phyloP scores from a whole-genome alignment of 106 monocot species.

The Dendrobium nobile region DNA sequence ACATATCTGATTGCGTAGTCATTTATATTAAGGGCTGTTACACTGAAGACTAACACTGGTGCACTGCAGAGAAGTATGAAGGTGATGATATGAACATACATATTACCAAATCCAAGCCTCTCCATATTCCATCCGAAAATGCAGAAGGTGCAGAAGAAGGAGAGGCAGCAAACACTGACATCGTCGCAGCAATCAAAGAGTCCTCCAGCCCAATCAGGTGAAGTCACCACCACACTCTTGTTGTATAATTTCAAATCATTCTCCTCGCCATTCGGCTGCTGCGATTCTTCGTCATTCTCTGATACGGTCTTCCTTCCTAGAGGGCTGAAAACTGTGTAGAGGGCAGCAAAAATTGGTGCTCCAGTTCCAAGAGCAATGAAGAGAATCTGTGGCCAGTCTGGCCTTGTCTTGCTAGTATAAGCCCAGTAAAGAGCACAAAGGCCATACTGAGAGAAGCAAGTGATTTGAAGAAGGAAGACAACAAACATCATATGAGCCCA shows the following conservation, averaged over 20 bases:
- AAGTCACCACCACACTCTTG: constrained; percentile 6
- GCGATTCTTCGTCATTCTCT: constrained; percentile 15
- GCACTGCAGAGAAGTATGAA: constrained; percentile 45
- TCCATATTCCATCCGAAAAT: constrained; percentile 83
- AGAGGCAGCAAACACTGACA: constrained; percentile 24
- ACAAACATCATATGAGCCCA: constrained; percentile 28
- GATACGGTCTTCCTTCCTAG: constrained; percentile 40
- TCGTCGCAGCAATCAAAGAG: constrained; percentile 46
- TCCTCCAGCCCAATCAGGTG: constrained; percentile 52
- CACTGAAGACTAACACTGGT: constrained; percentile 39
- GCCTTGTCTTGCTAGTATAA: constrained; percentile 10
- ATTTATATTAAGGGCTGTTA: constrained; percentile 37
- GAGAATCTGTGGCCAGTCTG: constrained; percentile 17
- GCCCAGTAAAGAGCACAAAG: constrained; percentile 36
- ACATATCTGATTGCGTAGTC: constrained; percentile 10
- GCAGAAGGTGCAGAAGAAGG: constrained; percentile 55
- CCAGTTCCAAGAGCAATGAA: constrained; percentile 23
- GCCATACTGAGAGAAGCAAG: constrained; percentile 32
- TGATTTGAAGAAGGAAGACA: constrained; percentile 30
- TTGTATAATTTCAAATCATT: background rate
- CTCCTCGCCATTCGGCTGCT: background rate
- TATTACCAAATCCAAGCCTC: constrained; percentile 66
- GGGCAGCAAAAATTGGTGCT: constrained; percentile 20
- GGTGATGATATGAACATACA: constrained; percentile 64
- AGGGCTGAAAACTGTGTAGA: constrained; percentile 42